Evolutionary conservation across 208 protist genomes (phyloP).

Genomic region (Perkinsela sp.): DNA sequence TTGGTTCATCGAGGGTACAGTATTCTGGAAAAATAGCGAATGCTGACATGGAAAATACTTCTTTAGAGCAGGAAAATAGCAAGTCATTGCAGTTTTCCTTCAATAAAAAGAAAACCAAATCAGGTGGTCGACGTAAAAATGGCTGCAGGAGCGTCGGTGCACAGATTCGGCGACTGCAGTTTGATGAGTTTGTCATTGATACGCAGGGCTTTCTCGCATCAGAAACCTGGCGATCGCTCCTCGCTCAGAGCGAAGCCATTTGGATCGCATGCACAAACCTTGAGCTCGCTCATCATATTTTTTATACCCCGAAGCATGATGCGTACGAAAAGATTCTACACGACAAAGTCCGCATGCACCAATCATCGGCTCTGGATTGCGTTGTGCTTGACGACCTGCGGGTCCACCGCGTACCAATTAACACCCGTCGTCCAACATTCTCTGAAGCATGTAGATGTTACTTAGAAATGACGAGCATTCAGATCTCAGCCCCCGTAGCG

Average conservation of each 20-base stretch:
- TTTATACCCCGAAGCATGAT: not conserved
- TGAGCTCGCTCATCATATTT: not conserved
- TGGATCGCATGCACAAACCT: not conserved
- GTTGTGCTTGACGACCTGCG: not conserved
- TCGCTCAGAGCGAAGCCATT: not conserved
- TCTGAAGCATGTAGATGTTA: not conserved
- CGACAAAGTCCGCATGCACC: not conserved
- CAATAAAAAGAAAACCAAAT: not conserved
- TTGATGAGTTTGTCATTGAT: not conserved
- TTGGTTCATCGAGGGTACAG: not conserved
- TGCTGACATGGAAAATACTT: not conserved
- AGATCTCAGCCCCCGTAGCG: too few relatives aligned
- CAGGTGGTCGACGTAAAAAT: not conserved
- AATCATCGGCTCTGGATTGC: not conserved
- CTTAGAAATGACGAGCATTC: not conserved
- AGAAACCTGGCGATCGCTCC: not conserved
- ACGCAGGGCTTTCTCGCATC: not conserved
- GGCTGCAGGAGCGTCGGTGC: not conserved
- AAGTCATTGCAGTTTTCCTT: too few relatives aligned
- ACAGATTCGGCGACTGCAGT: not conserved
- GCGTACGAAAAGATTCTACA: not conserved
- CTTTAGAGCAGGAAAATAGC: not conserved
- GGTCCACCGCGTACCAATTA: not conserved
- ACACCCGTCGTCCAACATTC: not conserved
- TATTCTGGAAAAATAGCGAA: not conserved